Evolutionary conservation across 352 stramenopile genomes (phyloP), one percentile per base, ranked within the genome.

Genomic region (Labyrinthula sp.): DNA sequence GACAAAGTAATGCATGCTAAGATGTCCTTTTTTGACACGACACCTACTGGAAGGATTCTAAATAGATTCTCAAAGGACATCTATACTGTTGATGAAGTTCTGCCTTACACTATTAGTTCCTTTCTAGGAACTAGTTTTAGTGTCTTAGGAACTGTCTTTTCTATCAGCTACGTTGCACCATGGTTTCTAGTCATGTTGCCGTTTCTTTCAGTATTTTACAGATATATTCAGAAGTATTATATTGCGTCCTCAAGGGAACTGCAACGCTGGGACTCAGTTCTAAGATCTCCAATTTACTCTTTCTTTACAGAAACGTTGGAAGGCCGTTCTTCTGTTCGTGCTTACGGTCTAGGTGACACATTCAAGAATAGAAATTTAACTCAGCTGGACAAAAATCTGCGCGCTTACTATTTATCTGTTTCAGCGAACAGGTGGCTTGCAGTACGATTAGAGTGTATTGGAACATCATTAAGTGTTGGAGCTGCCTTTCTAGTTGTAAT

Each of bases 351-450:
- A 1, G 12, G 47, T 22, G 1, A 1, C 4, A 30, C 38, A 12
- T 64, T 66, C 17, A 38, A 49, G 10, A 8, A 17, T n/a, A 38
- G 54, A 26, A 68, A 67, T 36, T 14, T 66, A 15, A 5, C n/a
- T 9, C 43, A 50, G 21, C 27, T 68, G 8, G 61, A 70, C 26
- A 8, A 4, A 2, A 62, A 69, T 20, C 45, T 64, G n/a, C 15
- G 65, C 36, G 82, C 83, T 2, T 94, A 92, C 47, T 71, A 86
- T 47, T 58, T 82, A 6, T 69, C 80, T 12, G 86, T 84, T 52
- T 48, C 68, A 7, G 73, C 85, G 20, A 92, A 93, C 49, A 83
- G 82, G 29, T 97, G 86, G 85, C 62, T 98, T 3, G 80, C 74
- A 3, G 67, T 96, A 31, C 71, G 89, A 4, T 65, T 99, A 7